A percentile compares a stretch with the other conserved stretches of the same genome.
Conservation (phyloP, 257 asterid species). For the Ajuga chamaepitys region DNA sequence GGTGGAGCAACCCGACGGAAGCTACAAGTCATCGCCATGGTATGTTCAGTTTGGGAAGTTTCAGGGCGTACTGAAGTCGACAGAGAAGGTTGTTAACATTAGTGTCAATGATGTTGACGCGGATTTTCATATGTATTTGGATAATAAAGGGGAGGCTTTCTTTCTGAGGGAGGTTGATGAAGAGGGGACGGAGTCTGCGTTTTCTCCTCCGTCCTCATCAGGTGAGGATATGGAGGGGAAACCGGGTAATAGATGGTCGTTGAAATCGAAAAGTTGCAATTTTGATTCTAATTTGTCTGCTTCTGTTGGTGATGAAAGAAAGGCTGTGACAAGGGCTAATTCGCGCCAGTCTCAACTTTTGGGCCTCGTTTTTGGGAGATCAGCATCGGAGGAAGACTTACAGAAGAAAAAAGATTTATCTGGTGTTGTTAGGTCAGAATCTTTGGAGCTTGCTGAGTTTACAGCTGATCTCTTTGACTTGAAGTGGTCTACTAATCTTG, state of each 20-base stretch:
- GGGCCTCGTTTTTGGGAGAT: constrained; percentile 58
- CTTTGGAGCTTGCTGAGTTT: constrained; percentile 82
- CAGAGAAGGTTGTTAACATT: constrained; percentile 74
- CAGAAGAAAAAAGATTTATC: constrained; percentile 21
- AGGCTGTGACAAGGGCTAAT: constrained; percentile 32
- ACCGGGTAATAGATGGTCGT: constrained; percentile 16
- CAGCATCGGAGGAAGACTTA: constrained; percentile 23
- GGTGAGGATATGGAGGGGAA: constrained; percentile 61
- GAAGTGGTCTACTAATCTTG: constrained; percentile 84
- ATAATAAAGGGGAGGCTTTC: constrained; percentile 81
- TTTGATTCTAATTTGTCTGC: constrained; percentile 32
- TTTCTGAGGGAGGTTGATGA: constrained; percentile 63
- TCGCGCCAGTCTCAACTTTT: constrained; percentile 49
- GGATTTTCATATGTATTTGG: constrained; percentile 73
- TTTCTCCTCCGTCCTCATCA: constrained; percentile 49
- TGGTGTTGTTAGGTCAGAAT: constrained; percentile 32
- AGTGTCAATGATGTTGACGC: constrained; percentile 73
- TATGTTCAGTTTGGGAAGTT: constrained; percentile 95
- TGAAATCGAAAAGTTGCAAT: constrained; percentile 43
- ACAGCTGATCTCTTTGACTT: constrained; percentile 95
- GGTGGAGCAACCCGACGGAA: constrained; percentile 91
- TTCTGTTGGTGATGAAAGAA: constrained; percentile 20
- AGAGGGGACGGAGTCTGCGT: constrained; percentile 33
- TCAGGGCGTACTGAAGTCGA: constrained; percentile 86
- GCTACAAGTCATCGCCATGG: constrained; percentile 95